Evolutionary conservation across 352 stramenopile species (phyloP).

Genomic region (Sclerospora graminicola): DNA sequence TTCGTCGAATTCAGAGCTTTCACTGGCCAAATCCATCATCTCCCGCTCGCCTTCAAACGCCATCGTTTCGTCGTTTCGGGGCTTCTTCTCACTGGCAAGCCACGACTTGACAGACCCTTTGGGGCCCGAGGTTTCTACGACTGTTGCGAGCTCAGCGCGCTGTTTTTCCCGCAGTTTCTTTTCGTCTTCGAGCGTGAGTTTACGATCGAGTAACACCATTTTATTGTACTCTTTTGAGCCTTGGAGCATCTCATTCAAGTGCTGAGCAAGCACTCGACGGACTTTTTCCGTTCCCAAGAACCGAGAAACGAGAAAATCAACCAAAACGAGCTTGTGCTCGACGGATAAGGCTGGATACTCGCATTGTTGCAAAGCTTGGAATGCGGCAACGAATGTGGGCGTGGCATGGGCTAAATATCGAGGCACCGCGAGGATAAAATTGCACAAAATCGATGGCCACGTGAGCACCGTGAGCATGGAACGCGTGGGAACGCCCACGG

Average conservation of each 20-base stretch:
- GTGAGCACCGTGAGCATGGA: conserved; percentile 77
- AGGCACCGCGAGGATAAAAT: conserved; percentile 56
- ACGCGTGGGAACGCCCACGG: conserved; percentile 61
- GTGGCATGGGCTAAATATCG: conserved; percentile 46
- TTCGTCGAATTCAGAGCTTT: conserved; percentile 61
- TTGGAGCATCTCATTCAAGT: conserved; percentile 46
- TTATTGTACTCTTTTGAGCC: conserved; percentile 71
- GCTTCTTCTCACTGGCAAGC: conserved; percentile 52
- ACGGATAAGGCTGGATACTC: conserved; percentile 50
- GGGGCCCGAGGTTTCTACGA: too few species aligned
- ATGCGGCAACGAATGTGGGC: conserved; percentile 29
- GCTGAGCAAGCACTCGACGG: conserved; percentile 39
- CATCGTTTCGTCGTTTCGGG: conserved; percentile 5
- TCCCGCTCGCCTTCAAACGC: too few species aligned
- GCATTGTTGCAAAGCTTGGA: conserved; percentile 27
- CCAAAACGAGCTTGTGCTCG: conserved; percentile 55
- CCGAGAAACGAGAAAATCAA: conserved; percentile 59
- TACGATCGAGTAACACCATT: conserved; percentile 47
- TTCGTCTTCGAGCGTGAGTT: conserved; percentile 62
- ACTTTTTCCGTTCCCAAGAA: conserved; percentile 58
- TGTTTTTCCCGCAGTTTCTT: conserved; percentile 76
- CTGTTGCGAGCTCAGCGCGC: conserved; percentile 37
- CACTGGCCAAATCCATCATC: conserved; percentile 40
- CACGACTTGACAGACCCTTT: conserved; percentile 56
- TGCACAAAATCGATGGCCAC: conserved; percentile 66